Evolutionary conservation across 2,329 filamentous ascomycete species (phyloP), one percentile per base, ranked within the genome.

Genomic region (Chaetomium globosum): DNA sequence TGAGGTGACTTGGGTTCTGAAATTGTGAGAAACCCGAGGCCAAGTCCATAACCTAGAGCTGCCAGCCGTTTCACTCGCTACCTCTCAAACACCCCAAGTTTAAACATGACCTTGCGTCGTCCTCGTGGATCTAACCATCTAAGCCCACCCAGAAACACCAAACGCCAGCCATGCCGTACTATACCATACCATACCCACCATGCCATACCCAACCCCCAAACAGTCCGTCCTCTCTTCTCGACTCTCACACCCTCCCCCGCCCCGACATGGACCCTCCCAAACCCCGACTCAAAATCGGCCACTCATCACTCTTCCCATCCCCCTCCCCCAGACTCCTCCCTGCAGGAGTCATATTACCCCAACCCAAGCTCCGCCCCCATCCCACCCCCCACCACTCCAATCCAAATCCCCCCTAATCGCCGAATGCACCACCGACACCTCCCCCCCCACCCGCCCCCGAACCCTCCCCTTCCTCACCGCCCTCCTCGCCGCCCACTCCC

Each of bases 301-400:
- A 66, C 59, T 66, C 66, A 61, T 68, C 63, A 28, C 58, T 54
- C 59, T 59, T 58, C 43, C 56, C 60, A 49, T 61, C 57, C 46
- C 39, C 54, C 28, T 63, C 43, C 39, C 10, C 55, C 7, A 1
- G 16, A 21, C 39, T 4, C 13, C 28, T 9, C 19, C 30, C 28
- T 21, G 52, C 39, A 21, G 48, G 16, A 12, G 10, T 52, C 46
- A 62, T 4, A 13, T 56, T 52, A n/a, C 43, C 13, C 3, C 61
- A 58, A 36, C 61, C 30, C 54, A 21, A 63, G 10, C 54, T 21
- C 23, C 4, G 16, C 54, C 16, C n/a, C 43, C 2, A 3, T n/a
- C n/a, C 26, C 26, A 8, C 6, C 13, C 12, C 4, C 55, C 54
- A 12, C 16, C 19, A 26, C 23, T n/a, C 6, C 4, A 26, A 36